A percentile compares a stretch with the other conserved stretches of the same genome.
Evolutionary conservation across 2,329 filamentous ascomycete genomes (phyloP).

Genomic region (Colletotrichum zoysiae): DNA sequence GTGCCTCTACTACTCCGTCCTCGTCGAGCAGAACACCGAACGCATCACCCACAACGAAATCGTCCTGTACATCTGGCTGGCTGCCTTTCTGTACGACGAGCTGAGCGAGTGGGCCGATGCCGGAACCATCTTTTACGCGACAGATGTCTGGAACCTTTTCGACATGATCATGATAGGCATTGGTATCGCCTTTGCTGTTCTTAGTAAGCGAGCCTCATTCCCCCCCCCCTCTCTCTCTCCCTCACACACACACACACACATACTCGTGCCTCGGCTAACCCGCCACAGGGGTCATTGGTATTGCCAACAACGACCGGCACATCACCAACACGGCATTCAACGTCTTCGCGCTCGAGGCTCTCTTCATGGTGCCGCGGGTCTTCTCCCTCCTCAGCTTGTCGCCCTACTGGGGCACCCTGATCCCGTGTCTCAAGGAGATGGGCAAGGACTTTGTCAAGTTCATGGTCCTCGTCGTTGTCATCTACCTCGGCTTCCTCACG

Average conservation of each 20-base stretch:
- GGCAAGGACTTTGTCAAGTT: slow-evolving; percentile 93
- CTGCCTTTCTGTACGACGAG: slow-evolving; percentile 89
- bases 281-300: slow-evolving; percentile 72
- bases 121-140: slow-evolving; percentile 85
- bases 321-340: slow-evolving; percentile 88
- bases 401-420: slow-evolving; percentile 90
- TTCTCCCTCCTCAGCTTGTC: slow-evolving; percentile 89
- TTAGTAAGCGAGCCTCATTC: slow-evolving; percentile 68
- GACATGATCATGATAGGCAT: slow-evolving; percentile 81
- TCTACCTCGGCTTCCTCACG: slow-evolving; percentile 90
- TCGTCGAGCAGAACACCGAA: slow-evolving; percentile 77
- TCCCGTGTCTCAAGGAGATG: slow-evolving; percentile 95
- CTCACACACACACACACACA: no score
- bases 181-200: slow-evolving; percentile 76
- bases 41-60: slow-evolving; percentile 77
- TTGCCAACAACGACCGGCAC: slow-evolving; percentile 68
- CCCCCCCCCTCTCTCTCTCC: neutral
- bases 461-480: slow-evolving; percentile 80
- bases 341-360: slow-evolving; percentile 86
- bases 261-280: neutral
- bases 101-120: slow-evolving; percentile 88
- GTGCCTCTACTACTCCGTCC: slow-evolving; percentile 85
- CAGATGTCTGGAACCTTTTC: slow-evolving; percentile 85
- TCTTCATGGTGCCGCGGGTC: slow-evolving; percentile 90
- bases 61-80: slow-evolving; percentile 86